Conservation (phyloP, 306 rosid species). For the Dalbergia cochinchinensis region DNA sequence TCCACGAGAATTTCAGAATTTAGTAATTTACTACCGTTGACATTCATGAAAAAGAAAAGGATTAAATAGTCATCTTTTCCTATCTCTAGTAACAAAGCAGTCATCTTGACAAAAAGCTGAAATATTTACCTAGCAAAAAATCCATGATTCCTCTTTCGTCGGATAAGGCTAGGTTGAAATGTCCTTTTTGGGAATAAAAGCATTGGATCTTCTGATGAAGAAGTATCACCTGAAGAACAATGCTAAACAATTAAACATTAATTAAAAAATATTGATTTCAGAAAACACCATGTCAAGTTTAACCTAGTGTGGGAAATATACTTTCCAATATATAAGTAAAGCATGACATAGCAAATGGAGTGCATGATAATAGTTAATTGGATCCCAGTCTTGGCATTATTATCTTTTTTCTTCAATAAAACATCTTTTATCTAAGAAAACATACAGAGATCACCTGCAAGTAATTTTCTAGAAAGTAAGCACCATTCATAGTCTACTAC, state of each 20-base stretch:
- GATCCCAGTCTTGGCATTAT: neutral
- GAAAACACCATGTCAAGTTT: neutral
- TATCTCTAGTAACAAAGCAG: neutral
- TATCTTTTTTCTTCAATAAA: neutral
- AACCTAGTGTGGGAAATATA: constrained; percentile 6
- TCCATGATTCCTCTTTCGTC: constrained; percentile 92
- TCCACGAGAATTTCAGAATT: constrained; percentile 24
- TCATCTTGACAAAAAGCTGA: constrained; percentile 23
- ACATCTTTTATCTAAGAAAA: neutral
- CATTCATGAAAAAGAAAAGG: constrained; percentile 12
- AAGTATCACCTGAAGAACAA: constrained; percentile 58
- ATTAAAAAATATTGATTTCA: neutral
- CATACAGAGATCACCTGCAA: neutral
- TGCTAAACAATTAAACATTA: neutral
- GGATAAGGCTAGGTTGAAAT: constrained; percentile 86
- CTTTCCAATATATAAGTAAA: neutral
- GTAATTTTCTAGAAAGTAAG: neutral
- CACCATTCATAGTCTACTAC: neutral
- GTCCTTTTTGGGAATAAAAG: constrained; percentile 85
- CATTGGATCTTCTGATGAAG: constrained; percentile 77
- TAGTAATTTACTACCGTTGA: neutral
- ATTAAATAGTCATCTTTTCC: constrained; percentile 12
- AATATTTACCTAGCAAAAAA: constrained; percentile 82
- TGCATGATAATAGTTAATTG: neutral
- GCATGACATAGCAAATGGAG: neutral